Conservation (phyloP, 257 asterid species). For the Solanum ahanhuiri region DNA sequence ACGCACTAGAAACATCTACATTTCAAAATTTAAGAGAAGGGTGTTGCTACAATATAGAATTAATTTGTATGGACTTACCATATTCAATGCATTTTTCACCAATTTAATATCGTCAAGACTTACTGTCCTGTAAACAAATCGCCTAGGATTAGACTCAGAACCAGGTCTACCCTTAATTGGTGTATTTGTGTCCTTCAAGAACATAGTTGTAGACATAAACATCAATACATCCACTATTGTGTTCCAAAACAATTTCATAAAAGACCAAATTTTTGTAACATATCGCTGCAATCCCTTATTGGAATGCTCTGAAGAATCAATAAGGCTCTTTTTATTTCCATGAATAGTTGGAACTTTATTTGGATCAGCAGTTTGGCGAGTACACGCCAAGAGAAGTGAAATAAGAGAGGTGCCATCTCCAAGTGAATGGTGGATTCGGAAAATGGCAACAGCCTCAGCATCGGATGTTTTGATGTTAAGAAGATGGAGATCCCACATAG, state of each 20-base stretch:
- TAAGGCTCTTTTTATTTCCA: neutral
- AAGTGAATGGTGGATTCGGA: constrained; percentile 27
- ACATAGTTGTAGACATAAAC: constrained; percentile 18
- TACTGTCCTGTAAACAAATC: constrained; percentile 13
- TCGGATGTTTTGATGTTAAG: constrained; percentile 15
- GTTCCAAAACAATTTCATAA: constrained; percentile 6
- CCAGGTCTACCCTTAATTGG: constrained; percentile 14
- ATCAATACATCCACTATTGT: constrained; percentile 14
- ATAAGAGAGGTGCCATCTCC: constrained; percentile 28
- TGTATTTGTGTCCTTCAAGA: constrained; percentile 22
- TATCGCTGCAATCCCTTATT: neutral
- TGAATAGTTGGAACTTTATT: constrained; percentile 11
- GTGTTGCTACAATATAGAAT: neutral
- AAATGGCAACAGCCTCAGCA: constrained; percentile 8
- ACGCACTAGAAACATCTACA: neutral
- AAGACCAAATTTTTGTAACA: neutral
- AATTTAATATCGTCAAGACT: constrained; percentile 17
- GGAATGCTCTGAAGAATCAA: too few species aligned
- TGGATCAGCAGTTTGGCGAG: constrained; percentile 21
- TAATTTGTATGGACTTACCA: constrained; percentile 1
- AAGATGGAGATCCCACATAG: constrained; percentile 34
- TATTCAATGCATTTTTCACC: constrained; percentile 13
- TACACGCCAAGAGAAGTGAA: constrained; percentile 22
- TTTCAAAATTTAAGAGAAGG: neutral
- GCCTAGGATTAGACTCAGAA: constrained; percentile 11